Base-by-base conservation (phyloP, 345 rosid genomes). In the Xanthoceras sorbifolium region DNA sequence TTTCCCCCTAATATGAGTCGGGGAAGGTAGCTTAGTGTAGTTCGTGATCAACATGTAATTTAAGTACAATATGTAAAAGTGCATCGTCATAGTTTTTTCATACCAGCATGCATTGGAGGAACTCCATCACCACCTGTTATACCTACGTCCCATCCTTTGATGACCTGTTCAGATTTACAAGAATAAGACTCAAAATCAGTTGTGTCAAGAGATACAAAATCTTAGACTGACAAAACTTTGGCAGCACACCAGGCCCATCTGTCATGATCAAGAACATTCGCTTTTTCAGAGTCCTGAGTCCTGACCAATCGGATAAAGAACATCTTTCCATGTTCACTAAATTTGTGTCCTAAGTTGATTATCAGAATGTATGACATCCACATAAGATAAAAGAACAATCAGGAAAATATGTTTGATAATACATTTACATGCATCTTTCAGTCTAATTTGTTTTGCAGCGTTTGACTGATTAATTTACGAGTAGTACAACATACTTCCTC, bases 51-150 rank as follows among this genome's bases (percentile, higher is more conserved):
- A 42, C n/a, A n/a, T n/a, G n/a, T n/a, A n/a, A 25, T 44, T 28
- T n/a, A 12, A 9, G 14, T 62, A 46, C 17, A 64, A 62, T 7
- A 36, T 18, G 10, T 9, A 26, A 28, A 44, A 44, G 57, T 18
- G 29, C 20, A 31, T 50, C 6, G 29, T 26, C 34, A 32, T 14
- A 32, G 15, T 3, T 23, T 32, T 15, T 20, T 40, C 72, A 34
- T 89, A 94, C 98, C 98, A 0, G 94, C 88, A 77, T 89, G 94
- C 99, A 94, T 91, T 0, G 98, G 91, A 83, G 98, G 94, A 81
- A 94, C 71, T 69, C 96, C 97, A 57, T 93, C 94, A 73, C 94
- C 89, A 52, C 98, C 98, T 52, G 91, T 34, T 63, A 94, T 93
- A 12, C 98, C 98, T 76, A 85, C 86, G 62, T 94, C 98, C 98